Conservation (phyloP, 805 yeast genomes). For the Candida morakotiae region DNA sequence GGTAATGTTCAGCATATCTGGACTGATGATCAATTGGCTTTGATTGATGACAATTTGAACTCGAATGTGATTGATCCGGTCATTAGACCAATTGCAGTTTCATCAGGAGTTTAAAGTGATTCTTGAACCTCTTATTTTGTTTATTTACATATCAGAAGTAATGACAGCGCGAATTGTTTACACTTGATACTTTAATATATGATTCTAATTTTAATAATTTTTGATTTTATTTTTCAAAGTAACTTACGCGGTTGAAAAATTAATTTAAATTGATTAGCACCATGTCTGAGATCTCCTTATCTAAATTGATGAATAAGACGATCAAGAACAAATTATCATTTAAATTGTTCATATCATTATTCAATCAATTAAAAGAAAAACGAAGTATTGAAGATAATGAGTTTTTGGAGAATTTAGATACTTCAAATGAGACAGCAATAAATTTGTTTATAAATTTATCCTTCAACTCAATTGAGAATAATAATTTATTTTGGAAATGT, state of each 20-base stretch:
- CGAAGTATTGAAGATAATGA: slow-evolving; percentile 2
- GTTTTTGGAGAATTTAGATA: slow-evolving; percentile 1
- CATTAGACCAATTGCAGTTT: slow-evolving; percentile 60
- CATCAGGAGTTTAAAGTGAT: slow-evolving; percentile 67
- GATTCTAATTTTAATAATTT: too few species aligned
- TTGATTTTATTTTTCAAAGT: background rate
- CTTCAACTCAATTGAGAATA: slow-evolving; percentile 13
- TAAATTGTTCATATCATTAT: slow-evolving; percentile 23
- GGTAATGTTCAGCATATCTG: slow-evolving; percentile 61
- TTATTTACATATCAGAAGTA: background rate
- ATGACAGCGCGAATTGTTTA: background rate
- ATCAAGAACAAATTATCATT: slow-evolving; percentile 16
- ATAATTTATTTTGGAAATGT: slow-evolving; percentile 20
- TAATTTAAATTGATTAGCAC: background rate
- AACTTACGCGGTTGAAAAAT: background rate
- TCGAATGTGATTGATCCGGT: slow-evolving; percentile 63
- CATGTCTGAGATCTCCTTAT: slow-evolving; percentile 6
- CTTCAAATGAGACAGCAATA: slow-evolving; percentile 15
- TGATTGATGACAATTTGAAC: slow-evolving; percentile 61
- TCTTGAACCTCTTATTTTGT: too few species aligned
- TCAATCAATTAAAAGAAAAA: slow-evolving; percentile 22
- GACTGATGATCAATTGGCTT: slow-evolving; percentile 75
- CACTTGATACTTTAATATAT: background rate
- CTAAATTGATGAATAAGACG: slow-evolving; percentile 18
- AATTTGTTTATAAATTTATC: slow-evolving; percentile 17